Conservation (phyloP, 192 early-diverging fungal species). For the Backusella liffmaniae region DNA sequence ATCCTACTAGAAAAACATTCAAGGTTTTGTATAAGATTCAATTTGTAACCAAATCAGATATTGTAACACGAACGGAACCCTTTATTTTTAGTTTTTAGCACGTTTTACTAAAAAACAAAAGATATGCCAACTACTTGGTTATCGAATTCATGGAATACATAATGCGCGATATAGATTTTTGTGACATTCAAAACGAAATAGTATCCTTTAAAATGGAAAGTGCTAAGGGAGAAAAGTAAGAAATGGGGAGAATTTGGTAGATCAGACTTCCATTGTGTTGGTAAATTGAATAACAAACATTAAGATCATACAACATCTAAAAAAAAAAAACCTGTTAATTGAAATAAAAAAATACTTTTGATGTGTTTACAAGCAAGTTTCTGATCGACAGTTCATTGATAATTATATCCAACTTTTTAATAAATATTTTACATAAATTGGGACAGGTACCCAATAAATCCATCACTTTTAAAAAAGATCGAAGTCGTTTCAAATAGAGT, state of each 20-base stretch:
- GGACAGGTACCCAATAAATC: background rate
- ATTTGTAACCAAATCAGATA: background rate
- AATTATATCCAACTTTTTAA: background rate
- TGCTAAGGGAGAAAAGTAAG: background rate
- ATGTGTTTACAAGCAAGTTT: background rate
- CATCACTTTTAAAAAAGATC: background rate
- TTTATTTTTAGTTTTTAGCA: background rate
- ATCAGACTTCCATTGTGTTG: background rate
- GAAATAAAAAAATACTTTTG: background rate
- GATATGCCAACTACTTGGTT: background rate
- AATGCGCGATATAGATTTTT: background rate
- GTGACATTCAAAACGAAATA: background rate
- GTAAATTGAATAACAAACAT: background rate
- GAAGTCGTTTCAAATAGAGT: background rate
- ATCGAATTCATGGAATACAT: background rate
- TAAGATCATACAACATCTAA: background rate
- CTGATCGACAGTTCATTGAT: background rate
- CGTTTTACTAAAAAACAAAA: background rate
- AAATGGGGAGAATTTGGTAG: background rate
- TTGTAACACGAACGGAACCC: background rate
- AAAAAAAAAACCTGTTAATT: background rate
- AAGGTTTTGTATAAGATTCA: background rate
- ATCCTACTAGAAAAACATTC: background rate
- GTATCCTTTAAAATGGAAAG: background rate
- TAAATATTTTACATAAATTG: background rate